Evolutionary conservation across 768 basidiomycete species (phyloP), one percentile per base, ranked within the genome.

Genomic region (Termitomyces sp.): DNA sequence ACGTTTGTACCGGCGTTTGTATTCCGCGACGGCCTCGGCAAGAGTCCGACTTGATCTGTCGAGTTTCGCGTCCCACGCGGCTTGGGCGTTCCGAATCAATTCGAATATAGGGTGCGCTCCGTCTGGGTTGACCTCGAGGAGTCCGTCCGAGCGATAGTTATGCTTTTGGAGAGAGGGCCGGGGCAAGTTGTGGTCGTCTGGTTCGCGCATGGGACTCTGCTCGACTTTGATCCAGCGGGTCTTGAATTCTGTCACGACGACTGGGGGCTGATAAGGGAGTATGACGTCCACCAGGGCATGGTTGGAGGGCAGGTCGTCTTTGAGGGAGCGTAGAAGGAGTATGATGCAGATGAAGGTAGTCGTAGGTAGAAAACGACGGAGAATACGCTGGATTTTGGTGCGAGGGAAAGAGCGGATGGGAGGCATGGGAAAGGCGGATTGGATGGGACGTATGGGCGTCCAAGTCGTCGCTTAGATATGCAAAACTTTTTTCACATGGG

Each of bases 41-140:
- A 97, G 73, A 0, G 87, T 87, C 61, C 76, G 81, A 69, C 88
- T 92, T 60, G 95, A 90, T 51, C 70, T 71, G 9, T 73, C 70
- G 19, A 93, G 71, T 60, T 85, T 78, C 2, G 65, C 65, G 10
- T 78, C 72, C 77, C 88, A 96, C 34, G 78, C 77, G 14, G 65
- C 67, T 65, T 90, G 87, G 0, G 90, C 93, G 3, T 84, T 78
- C 2, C 74, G 72, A 65, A 96, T 84, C 57, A 96, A 80, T 40
- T 80, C 79, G 26, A 86, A 78, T 51, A 96, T 93, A 3, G 93
- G 94, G 67, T 96, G 91, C 3, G 68, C 62, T 1, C 72, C 76
- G 2, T 64, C 55, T 14, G 68, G 65, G 40, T 73, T 74, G 53
- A 76, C 74, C 52, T 72, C 70, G 5, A 79, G 59, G 7, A 79